Conservation (phyloP, 2,329 filamentous ascomycete genomes). For the Curvularia hawaiiensis region DNA sequence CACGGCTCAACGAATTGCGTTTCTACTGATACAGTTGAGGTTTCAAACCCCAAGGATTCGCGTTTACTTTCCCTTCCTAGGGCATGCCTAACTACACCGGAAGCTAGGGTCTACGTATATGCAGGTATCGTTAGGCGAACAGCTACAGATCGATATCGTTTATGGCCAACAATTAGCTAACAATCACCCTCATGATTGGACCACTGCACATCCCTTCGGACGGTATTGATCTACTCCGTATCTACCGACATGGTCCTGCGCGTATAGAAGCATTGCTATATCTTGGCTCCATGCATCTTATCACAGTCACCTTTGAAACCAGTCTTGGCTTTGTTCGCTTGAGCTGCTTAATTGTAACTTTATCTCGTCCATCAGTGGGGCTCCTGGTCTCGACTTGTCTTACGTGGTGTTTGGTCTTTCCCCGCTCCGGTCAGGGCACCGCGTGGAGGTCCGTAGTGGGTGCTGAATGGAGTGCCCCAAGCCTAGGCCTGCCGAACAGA, state of each 20-base stretch:
- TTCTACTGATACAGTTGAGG: slow-evolving; percentile 4
- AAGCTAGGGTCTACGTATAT: slow-evolving; percentile 10
- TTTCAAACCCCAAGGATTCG: slow-evolving; percentile 12
- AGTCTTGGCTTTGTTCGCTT: not conserved
- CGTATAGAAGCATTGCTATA: slow-evolving; percentile 45
- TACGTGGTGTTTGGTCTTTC: not conserved
- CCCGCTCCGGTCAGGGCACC: no score
- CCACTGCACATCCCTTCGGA: not conserved
- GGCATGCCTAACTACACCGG: slow-evolving; percentile 20
- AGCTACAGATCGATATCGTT: slow-evolving; percentile 11
- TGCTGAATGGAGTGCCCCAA: slow-evolving; percentile 18
- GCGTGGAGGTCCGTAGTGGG: no score
- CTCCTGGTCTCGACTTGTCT: slow-evolving; percentile 45
- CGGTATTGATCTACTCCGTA: not conserved
- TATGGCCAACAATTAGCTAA: slow-evolving; percentile 19
- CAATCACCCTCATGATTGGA: slow-evolving; percentile 19
- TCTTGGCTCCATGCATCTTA: slow-evolving; percentile 56
- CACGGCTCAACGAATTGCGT: not conserved
- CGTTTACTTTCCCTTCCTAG: slow-evolving; percentile 18
- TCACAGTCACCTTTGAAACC: not conserved
- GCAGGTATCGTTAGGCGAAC: slow-evolving; percentile 19
- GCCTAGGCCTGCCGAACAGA: slow-evolving; percentile 11
- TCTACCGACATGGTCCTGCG: slow-evolving; percentile 1
- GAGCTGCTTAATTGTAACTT: slow-evolving; percentile 54
- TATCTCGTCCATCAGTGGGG: slow-evolving; percentile 49